Base-by-base conservation (phyloP, 2,329 filamentous ascomycete species). In the Escovopsis weberi region DNA sequence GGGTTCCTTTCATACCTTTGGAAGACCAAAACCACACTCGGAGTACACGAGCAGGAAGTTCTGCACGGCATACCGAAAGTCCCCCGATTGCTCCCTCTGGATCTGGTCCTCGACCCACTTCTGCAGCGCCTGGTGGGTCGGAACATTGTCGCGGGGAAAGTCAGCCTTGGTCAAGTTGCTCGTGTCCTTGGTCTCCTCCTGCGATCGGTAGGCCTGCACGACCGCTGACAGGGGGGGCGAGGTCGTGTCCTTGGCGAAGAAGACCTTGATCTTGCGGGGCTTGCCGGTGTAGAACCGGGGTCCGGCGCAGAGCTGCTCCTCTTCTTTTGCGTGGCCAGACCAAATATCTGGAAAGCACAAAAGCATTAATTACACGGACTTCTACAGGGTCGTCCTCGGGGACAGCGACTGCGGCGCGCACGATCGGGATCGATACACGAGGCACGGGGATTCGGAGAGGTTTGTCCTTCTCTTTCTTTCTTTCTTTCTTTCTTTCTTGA, bases 81-180 rank as follows among this genome's bases (percentile, higher is more conserved):
- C 55, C 12, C 49, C 44, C 12, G 47, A 54, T 28, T 48, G 49
- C 46, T 66, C 62, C 28, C 48, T 51, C 41, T 52, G 52, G 42
- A 65, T 64, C 45, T 63, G 59, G 11, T 51, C 48, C 46, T 64
- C 61, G 15, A 59, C 62, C 63, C 63, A 66, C 41, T 38, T 44
- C 44, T 62, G 55, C 44, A 66, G 52, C 41, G 53, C 49, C 28
- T 50, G 47, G 41, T 64, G 55, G 37, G 53, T 62, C 5, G 61
- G 61, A 26, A 64, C 59, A 37, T 51, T 53, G 23, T 64, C 62
- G 6, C 60, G 54, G 18, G 58, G 56, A 39, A 65, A 63, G 28
- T 59, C 58, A 40, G 57, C 59, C 38, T 61, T 61, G 40, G 53
- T 57, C 12, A 56, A 56, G 37, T 50, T 59, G 43, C 51, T 47